These are phyloP conservation scores for Nitzschia sp. DNA, from an alignment of 108 stramenopile genomes.

Conservation along the genomic window DNA sequence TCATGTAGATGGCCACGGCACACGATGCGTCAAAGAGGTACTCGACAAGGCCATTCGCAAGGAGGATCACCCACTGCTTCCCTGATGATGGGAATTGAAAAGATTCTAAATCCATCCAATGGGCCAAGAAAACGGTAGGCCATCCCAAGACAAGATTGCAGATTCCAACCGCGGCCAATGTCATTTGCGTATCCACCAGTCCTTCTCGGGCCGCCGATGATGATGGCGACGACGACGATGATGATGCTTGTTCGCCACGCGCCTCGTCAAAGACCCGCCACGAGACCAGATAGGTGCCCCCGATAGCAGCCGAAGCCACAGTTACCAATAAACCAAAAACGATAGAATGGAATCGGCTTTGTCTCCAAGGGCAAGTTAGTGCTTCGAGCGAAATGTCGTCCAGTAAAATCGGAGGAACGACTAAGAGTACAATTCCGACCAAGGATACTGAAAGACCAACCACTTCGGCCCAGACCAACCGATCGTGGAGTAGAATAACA, in stretches of 20 bases:
- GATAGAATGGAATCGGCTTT: not conserved
- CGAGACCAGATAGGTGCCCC: conserved; percentile 24
- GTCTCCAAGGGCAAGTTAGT: not conserved
- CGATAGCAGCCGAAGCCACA: conserved; percentile 19
- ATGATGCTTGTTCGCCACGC: not conserved
- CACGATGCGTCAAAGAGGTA: conserved; percentile 33
- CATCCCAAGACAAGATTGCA: conserved; percentile 33
- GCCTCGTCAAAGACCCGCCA: conserved; percentile 19
- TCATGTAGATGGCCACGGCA: conserved; percentile 34
- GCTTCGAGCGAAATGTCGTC: not conserved
- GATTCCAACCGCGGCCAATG: conserved; percentile 28
- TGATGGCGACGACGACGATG: not conserved
- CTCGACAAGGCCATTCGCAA: conserved; percentile 31
- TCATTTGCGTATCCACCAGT: conserved; percentile 29
- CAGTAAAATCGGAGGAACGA: conserved; percentile 20
- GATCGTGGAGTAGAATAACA: conserved; percentile 7
- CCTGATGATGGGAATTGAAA: not conserved
- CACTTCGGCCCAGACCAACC: conserved; percentile 12
- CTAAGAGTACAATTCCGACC: conserved; percentile 24
- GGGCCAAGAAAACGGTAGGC: conserved; percentile 15
- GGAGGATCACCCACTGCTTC: not conserved
- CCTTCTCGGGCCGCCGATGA: not conserved
- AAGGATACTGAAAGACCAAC: conserved; percentile 16
- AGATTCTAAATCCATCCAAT: conserved; percentile 21
- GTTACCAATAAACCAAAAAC: conserved; percentile 14